phyloP scores from a whole-genome alignment of 2,329 filamentous ascomycete genomes.

The Xylaria multiplex region DNA sequence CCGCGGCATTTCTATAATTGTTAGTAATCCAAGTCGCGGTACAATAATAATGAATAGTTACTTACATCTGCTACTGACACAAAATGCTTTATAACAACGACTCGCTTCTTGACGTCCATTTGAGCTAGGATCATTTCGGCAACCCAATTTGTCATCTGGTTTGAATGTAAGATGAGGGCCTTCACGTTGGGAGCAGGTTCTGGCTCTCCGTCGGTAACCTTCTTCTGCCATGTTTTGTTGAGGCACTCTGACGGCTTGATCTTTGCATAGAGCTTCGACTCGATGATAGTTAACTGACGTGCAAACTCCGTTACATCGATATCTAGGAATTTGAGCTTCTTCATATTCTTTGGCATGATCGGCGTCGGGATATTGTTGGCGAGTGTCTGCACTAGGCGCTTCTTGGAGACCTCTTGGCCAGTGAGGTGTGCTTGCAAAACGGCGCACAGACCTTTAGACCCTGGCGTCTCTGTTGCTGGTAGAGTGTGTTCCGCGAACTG shows the following conservation, averaged over 20 bases:
- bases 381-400: conserved; percentile 86
- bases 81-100: conserved; percentile 98
- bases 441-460: conserved; percentile 83
- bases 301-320: conserved; percentile 97
- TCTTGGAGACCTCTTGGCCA: conserved; percentile 86
- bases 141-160: conserved; percentile 99
- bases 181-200: conserved; percentile 95
- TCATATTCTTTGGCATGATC: conserved; percentile 98
- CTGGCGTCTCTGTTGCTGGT: conserved; percentile 91
- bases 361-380: conserved; percentile 84
- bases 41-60: conserved; percentile 40
- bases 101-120: conserved; percentile 92
- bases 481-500: conserved; percentile 92
- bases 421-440: conserved; percentile 88
- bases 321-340: conserved; percentile 97
- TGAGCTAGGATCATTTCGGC: conserved; percentile 98
- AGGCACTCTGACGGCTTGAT: conserved; percentile 96
- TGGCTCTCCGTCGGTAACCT: conserved; percentile 80
- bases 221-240: conserved; percentile 99
- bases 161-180: conserved; percentile 94
- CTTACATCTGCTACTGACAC: conserved; percentile 93
- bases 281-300: conserved; percentile 96
- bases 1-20: conserved; percentile 83
- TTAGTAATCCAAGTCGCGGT: conserved; percentile 37
- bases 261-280: conserved; percentile 92